These are phyloP conservation scores for Pleurostoma richardsiae DNA, from an alignment of 2,329 filamentous ascomycete genomes.

Conservation along the genomic window DNA sequence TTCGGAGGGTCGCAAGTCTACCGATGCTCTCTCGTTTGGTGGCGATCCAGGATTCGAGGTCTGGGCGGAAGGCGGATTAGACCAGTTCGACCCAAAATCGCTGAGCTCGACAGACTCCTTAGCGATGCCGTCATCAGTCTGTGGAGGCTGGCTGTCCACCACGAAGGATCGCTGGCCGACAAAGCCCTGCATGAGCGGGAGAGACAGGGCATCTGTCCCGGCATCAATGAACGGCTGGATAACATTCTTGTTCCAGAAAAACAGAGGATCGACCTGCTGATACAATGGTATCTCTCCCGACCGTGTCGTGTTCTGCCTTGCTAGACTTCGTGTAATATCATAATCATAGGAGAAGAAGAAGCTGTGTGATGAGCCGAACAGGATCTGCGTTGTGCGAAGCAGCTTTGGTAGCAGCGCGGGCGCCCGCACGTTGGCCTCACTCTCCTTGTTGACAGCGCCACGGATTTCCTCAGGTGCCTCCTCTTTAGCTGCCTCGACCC, in stretches of 20 bases:
- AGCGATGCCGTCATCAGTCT: slow-evolving; percentile 36
- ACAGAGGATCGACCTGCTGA: slow-evolving; percentile 68
- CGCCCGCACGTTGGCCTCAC: slow-evolving; percentile 10
- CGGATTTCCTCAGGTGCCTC: slow-evolving; percentile 8
- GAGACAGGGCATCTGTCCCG: slow-evolving; percentile 64
- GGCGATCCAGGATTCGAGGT: slow-evolving; percentile 9
- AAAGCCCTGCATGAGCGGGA: slow-evolving; percentile 92
- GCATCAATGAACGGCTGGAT: slow-evolving; percentile 67
- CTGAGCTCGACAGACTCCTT: slow-evolving; percentile 38
- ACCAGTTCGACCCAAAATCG: slow-evolving; percentile 13
- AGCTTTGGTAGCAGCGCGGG: slow-evolving; percentile 69
- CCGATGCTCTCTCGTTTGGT: slow-evolving; percentile 16
- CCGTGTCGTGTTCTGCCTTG: slow-evolving; percentile 31
- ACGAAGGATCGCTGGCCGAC: slow-evolving; percentile 81
- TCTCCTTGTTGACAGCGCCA: slow-evolving; percentile 6
- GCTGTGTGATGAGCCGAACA: slow-evolving; percentile 76
- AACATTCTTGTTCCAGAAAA: slow-evolving; percentile 87
- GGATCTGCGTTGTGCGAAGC: slow-evolving; percentile 74
- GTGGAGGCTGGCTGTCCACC: slow-evolving; percentile 58
- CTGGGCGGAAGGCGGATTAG: slow-evolving; percentile 5
- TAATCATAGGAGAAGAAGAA: slow-evolving; percentile 97
- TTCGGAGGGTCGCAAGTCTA: slow-evolving; percentile 38
- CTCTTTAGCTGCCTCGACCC: neutral
- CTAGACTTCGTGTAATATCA: slow-evolving; percentile 72
- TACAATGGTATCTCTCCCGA: slow-evolving; percentile 57